Conservation (phyloP, 495 filamentous ascomycete genomes). For the Penicillium antarcticum region DNA sequence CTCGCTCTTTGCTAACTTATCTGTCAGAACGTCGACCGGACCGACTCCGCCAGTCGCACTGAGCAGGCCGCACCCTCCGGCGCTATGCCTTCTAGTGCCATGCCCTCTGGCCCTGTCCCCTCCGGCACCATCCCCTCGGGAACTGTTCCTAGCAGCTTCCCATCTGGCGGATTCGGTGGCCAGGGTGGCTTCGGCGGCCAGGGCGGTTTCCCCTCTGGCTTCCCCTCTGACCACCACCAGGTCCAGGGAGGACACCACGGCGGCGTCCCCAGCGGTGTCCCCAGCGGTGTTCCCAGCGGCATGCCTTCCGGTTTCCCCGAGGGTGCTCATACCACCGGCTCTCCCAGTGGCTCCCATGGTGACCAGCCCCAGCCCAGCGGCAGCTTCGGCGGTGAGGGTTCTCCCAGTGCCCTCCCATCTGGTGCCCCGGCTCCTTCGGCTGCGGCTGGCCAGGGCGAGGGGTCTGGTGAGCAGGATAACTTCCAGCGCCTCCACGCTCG, state of each 20-base stretch:
- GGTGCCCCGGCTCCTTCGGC: constrained; percentile 4
- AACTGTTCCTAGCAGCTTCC: background rate
- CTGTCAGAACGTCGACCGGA: background rate
- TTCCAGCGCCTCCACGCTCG: constrained; percentile 29
- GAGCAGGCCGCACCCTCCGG: constrained; percentile 9
- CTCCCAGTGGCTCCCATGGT: constrained; percentile 1
- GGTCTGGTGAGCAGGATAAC: background rate
- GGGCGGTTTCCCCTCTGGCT: constrained; percentile 4
- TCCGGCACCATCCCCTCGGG: constrained; percentile 3
- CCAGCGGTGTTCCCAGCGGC: background rate
- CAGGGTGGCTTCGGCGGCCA: background rate
- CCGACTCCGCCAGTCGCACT: constrained; percentile 10
- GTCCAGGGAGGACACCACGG: constrained; percentile 5
- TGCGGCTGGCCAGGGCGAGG: background rate
- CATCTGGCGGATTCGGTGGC: constrained; percentile 3
- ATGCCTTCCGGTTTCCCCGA: constrained; percentile 2
- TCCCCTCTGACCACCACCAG: constrained; percentile 3
- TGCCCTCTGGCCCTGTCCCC: too few relatives aligned
- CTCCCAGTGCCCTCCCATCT: background rate
- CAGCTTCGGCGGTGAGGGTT: background rate
- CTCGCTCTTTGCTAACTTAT: background rate
- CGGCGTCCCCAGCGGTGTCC: background rate
- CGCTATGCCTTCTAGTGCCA: background rate
- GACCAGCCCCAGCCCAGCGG: background rate
- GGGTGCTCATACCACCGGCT: constrained; percentile 3